phyloP scores from a whole-genome alignment of 163 green algal species.

The Smithsoniella earleae region DNA sequence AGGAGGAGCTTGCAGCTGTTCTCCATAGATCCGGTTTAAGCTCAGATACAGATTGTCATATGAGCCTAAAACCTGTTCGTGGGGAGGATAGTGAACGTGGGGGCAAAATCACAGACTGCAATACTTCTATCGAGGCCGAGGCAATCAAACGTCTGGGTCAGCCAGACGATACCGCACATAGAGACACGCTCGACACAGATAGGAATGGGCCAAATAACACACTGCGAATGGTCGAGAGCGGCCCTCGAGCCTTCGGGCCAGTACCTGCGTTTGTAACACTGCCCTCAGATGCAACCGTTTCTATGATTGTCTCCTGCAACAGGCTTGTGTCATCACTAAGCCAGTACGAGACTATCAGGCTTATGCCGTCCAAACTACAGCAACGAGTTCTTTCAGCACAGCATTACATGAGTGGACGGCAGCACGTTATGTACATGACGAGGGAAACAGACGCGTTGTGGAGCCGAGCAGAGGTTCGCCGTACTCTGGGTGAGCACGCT shows the following conservation, averaged over 20 bases:
- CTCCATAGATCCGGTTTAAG: not conserved
- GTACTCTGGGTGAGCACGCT: not conserved
- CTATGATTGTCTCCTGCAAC: not conserved
- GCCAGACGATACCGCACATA: not conserved
- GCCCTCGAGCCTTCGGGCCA: not conserved
- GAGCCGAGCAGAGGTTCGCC: not conserved
- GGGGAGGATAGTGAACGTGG: no score
- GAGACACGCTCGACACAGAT: not conserved
- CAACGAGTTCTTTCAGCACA: not conserved
- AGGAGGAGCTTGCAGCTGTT: not conserved
- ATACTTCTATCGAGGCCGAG: no score
- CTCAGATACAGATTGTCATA: not conserved
- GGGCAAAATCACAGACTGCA: no score
- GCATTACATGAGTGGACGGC: slow-evolving; percentile 22
- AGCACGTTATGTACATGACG: not conserved
- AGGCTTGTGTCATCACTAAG: not conserved
- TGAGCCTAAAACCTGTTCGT: not conserved
- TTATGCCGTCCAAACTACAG: not conserved
- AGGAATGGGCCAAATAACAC: no score
- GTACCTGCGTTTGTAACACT: not conserved
- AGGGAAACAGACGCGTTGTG: not conserved
- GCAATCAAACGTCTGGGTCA: not conserved
- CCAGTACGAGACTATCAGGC: not conserved
- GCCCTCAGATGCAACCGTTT: not conserved
- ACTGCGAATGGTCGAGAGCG: no score